These are phyloP conservation scores for Vicia villosa DNA, from an alignment of 306 rosid genomes.

Conservation along the genomic window DNA sequence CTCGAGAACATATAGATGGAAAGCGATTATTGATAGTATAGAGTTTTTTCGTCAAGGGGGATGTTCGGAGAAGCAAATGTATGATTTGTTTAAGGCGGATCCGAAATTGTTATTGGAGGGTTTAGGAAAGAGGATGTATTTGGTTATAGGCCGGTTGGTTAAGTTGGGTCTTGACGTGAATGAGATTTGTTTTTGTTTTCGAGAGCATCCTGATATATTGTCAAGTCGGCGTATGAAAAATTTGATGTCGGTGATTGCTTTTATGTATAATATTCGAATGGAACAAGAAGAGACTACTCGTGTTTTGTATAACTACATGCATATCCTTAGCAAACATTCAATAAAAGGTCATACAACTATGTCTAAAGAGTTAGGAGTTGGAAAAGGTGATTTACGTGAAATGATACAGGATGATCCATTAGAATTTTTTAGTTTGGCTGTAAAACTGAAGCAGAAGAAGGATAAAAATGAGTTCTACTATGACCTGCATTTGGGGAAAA, in stretches of 20 bases:
- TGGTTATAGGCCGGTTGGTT: conserved; percentile 52
- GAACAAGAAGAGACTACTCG: conserved; percentile 50
- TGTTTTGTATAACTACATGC: conserved; percentile 50
- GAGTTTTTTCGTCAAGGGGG: conserved; percentile 59
- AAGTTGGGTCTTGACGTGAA: conserved; percentile 57
- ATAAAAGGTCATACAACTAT: conserved; percentile 64
- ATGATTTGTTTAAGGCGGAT: conserved; percentile 51
- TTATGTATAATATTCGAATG: conserved; percentile 64
- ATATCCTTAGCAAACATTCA: conserved; percentile 45
- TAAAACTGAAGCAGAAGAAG: conserved; percentile 42
- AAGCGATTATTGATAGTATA: conserved; percentile 58
- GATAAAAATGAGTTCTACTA: conserved; percentile 15
- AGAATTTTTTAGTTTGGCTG: conserved; percentile 55
- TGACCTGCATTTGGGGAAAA: conserved; percentile 55
- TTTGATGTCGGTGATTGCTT: conserved; percentile 53
- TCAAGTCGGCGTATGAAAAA: conserved; percentile 44
- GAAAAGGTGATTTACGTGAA: conserved; percentile 48
- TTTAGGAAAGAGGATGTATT: conserved; percentile 57
- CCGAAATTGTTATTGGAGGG: conserved; percentile 63
- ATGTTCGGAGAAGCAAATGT: conserved; percentile 53
- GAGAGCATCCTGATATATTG: conserved; percentile 54
- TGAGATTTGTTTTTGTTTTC: conserved; percentile 47
- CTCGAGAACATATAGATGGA: conserved; percentile 58
- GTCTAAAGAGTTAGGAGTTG: conserved; percentile 57
- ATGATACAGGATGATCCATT: conserved; percentile 63